phyloP scores from a whole-genome alignment of 371 early-diverging fungal species.

The Batkoa obscura region DNA sequence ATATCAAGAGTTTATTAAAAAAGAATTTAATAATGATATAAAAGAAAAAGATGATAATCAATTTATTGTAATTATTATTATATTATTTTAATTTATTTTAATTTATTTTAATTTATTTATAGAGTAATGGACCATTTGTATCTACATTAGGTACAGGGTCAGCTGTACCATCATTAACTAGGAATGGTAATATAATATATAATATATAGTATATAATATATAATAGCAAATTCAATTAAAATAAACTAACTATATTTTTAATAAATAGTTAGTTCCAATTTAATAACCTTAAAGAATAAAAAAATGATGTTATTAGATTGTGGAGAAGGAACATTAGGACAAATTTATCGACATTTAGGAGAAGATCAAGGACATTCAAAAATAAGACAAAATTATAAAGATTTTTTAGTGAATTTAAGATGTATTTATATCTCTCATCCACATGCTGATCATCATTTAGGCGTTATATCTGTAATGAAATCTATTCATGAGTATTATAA shows the following conservation, averaged over 20 bases:
- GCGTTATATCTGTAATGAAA: slow-evolving; percentile 47
- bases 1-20: too few species aligned
- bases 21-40: too few species aligned
- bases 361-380: slow-evolving; percentile 4
- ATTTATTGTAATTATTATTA: too few species aligned
- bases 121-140: slow-evolving; percentile 24
- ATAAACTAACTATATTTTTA: neutral
- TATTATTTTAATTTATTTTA: too few species aligned
- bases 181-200: slow-evolving; percentile 64
- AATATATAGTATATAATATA: too few species aligned
- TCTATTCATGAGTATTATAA: too few species aligned
- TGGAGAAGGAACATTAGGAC: slow-evolving; percentile 93
- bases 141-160: slow-evolving; percentile 92
- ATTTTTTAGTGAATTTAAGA: slow-evolving; percentile 27
- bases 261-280: slow-evolving; percentile 56
- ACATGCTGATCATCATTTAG: slow-evolving; percentile 98
- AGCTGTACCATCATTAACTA: slow-evolving; percentile 82
- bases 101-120: too few species aligned
- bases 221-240: neutral
- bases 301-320: slow-evolving; percentile 75
- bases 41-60: too few species aligned
- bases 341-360: slow-evolving; percentile 70
- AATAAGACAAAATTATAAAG: slow-evolving; percentile 11
- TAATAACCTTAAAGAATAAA: slow-evolving; percentile 36
- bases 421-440: slow-evolving; percentile 87